Conservation (phyloP, 2,329 filamentous ascomycete species). For the Trichoderma atroviride region DNA sequence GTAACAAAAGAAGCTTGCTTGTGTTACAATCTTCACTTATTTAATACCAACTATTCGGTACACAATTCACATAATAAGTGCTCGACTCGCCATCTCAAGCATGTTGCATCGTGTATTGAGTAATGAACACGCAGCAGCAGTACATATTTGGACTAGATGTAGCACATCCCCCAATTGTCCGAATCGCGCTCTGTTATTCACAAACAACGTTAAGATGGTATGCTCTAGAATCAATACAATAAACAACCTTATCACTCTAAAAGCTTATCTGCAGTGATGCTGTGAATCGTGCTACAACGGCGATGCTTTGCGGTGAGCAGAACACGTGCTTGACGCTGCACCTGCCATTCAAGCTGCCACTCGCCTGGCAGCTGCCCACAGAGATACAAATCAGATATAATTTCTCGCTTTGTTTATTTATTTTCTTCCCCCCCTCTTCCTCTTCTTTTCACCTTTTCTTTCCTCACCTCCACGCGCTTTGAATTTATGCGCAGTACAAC, state of each 20-base stretch:
- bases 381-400: not conserved
- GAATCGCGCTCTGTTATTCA: not conserved
- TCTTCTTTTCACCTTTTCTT: not conserved
- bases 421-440: not conserved
- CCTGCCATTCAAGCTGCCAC: constrained; percentile 13
- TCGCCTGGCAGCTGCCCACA: constrained; percentile 1
- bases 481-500: not conserved
- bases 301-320: not conserved
- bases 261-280: not conserved
- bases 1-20: not conserved
- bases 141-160: not conserved
- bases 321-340: constrained; percentile 11
- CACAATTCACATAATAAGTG: no score
- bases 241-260: not conserved
- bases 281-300: constrained; percentile 5
- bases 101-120: not conserved
- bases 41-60: not conserved
- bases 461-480: not conserved
- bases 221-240: not conserved
- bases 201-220: not conserved
- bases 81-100: not conserved
- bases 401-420: not conserved
- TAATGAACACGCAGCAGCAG: not conserved
- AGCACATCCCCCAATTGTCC: not conserved
- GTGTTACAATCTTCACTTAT: not conserved